Percentiles rank a stretch among this genome's conserved stretches.
Evolutionary conservation across 2,329 filamentous ascomycete genomes (phyloP).

Genomic region (Pestalotiopsis sp.): DNA sequence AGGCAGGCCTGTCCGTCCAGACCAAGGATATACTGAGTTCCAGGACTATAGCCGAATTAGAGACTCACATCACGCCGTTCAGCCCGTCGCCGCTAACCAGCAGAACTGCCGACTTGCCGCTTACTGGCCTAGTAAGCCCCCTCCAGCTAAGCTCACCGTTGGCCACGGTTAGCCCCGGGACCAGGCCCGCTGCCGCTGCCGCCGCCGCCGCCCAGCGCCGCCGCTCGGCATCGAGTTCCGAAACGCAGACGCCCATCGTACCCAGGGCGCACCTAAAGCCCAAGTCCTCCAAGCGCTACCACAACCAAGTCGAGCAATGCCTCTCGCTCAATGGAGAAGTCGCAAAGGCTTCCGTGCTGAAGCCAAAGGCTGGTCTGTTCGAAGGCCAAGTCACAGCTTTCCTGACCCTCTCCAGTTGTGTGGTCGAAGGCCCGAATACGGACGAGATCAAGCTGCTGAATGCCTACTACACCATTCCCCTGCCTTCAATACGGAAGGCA

Average conservation of each 20-base stretch:
- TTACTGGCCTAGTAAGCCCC: slow-evolving; percentile 21
- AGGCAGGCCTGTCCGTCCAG: slow-evolving; percentile 37
- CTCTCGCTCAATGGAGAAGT: slow-evolving; percentile 43
- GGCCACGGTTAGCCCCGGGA: not conserved
- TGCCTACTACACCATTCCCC: slow-evolving; percentile 42
- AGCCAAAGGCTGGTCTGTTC: slow-evolving; percentile 51
- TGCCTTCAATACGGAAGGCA: slow-evolving; percentile 41
- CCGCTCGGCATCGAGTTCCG: slow-evolving; percentile 23
- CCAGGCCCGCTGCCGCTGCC: not conserved
- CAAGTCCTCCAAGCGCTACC: slow-evolving; percentile 25
- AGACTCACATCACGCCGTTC: slow-evolving; percentile 41
- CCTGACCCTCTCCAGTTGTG: slow-evolving; percentile 40
- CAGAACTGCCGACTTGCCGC: slow-evolving; percentile 11
- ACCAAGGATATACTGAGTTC: slow-evolving; percentile 45
- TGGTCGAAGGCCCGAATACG: slow-evolving; percentile 29
- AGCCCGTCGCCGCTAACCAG: slow-evolving; percentile 16
- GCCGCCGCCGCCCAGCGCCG: slow-evolving; percentile 7
- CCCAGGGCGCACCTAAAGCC: slow-evolving; percentile 16
- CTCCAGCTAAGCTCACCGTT: slow-evolving; percentile 23
- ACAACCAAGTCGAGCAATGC: slow-evolving; percentile 40
- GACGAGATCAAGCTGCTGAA: slow-evolving; percentile 41
- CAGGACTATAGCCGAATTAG: slow-evolving; percentile 47
- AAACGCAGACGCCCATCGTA: slow-evolving; percentile 17
- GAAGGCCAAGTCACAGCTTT: slow-evolving; percentile 53
- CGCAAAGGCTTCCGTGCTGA: slow-evolving; percentile 44